phyloP scores from a whole-genome alignment of 2,329 filamentous ascomycete genomes.

The Phoma sp. region DNA sequence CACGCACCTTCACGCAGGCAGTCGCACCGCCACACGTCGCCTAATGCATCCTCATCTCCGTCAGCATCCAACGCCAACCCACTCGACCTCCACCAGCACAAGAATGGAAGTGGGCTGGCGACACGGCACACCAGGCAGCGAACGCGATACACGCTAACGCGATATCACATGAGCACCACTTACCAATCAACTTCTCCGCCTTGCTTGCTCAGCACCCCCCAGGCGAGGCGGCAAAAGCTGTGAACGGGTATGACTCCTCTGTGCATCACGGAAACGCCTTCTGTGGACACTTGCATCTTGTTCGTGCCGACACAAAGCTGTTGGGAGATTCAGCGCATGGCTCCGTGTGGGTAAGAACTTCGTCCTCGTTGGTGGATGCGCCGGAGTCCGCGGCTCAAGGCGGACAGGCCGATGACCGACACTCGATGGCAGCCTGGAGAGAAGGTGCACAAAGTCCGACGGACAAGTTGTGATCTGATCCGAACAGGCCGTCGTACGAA shows the following conservation, averaged over 20 bases:
- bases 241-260: conserved; percentile 15
- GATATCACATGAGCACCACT: conserved; percentile 24
- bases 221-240: not conserved
- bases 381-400: not conserved
- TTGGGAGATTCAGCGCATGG: not conserved
- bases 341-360: not conserved
- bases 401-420: not conserved
- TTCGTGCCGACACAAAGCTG: not conserved
- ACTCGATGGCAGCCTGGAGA: not conserved
- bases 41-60: not conserved
- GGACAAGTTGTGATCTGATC: not conserved
- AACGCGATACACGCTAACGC: conserved; percentile 21
- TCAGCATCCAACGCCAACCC: not conserved
- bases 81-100: not conserved
- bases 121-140: conserved; percentile 11
- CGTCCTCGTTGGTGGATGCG: not conserved
- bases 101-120: not conserved
- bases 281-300: not conserved
- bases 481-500: not conserved
- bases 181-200: conserved; percentile 15
- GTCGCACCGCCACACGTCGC: conserved; percentile 1
- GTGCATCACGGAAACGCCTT: not conserved
- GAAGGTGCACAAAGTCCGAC: not conserved
- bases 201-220: not conserved
- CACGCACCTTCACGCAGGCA: not conserved